Evolutionary conservation across 2,329 filamentous ascomycete genomes (phyloP), one percentile per base, ranked within the genome.

Genomic region (Drechmeria coniospora): DNA sequence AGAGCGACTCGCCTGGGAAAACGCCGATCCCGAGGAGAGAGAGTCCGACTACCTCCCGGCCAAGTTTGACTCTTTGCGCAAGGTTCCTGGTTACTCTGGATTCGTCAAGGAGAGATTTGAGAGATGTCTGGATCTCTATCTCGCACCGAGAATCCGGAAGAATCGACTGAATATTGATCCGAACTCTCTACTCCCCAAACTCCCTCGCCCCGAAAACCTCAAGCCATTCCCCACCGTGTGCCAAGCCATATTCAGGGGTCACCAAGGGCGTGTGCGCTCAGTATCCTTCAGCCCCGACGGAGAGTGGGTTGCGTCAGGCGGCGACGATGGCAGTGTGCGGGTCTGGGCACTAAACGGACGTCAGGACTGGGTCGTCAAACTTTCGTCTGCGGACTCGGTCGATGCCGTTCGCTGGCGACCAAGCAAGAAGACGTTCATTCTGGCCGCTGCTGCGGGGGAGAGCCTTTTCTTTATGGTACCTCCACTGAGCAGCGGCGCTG

Each of bases 151-250:
- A 45, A 74, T 98, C 31, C 74, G 87, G 34, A 79, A 92, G 51
- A 94, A 86, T 59, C 80, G 86, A 53, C 71, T 98, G 45, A 93
- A 95, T 56, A 95, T 98, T 46, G 90, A 98, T 44, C 90, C 90
- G 3, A 79, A 80, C 51, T 92, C 83, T 21, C 63, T 98, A 27
- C 67, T 98, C 20, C 87, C 90, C 9, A 94, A 94, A 51, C 65
- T 98, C 6, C 90, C 92, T 6, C 81, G 79, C 33, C 87, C 90
- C 1, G 82, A 93, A 43, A 87, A 98, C 45, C 65, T 98, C 32
- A 83, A 83, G 45, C 90, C 90, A 2, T 98, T 95, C 64, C 90
- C 90, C 10, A 93, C 86, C 0, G 74, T 82, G 7, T 87, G 81
- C 42, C 79, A 86, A 24, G 82, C 83, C 5, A 68, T 92, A 9